Base-by-base conservation (phyloP, 1,284 basidiomycete genomes). In the Trichosporon sp. region DNA sequence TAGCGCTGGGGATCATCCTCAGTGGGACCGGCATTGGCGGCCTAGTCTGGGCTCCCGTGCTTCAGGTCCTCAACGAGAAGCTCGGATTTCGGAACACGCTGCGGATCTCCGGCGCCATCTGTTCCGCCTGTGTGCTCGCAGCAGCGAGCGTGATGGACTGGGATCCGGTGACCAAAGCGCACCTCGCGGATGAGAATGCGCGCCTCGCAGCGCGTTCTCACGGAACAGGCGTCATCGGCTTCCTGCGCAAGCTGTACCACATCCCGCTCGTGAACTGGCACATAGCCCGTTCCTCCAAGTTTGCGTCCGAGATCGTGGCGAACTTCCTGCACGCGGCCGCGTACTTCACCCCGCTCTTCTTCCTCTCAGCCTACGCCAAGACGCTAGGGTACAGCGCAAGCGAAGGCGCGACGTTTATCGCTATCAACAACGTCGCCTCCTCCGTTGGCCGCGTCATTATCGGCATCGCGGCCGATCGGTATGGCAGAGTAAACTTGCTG, bases 401-500 rank as follows among this genome's bases (percentile, higher is more conserved):
- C 27, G 29, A 59, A n/a, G 72, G 72, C n/a, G 71, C 72, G 5
- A 67, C 58, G 36, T 69, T 73, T 37, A 72, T 73, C 56, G 66
- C 70, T 1, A 57, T 72, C 52, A 69, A 62, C 62, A 73, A 73
- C 58, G 72, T 69, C 13, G 65, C 61, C 34, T 67, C 67, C 57
- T 68, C 71, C n/a, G 52, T 77, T 21, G 76, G 78, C 10, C 76
- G 78, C 23, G 70, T 78, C 25, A 25, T 75, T 4, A 68, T 77
- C 19, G 76, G 76, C 34, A 60, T 75, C 14, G 33, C 77, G 2
- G 78, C 78, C 0, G 76, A 78, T 58, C 67, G 69, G 8, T 64
- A 69, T 7, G 79, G 79, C 1, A 66, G 69, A 13, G 68, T 78
- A 61, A 78, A 80, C 68, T 70, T 72, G 10, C 66, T 79, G 25